A percentile compares a stretch with the other conserved stretches of the same genome.
These are phyloP conservation scores for Rosellinia necatrix DNA, from an alignment of 2,329 filamentous ascomycete species.

Conservation along the genomic window DNA sequence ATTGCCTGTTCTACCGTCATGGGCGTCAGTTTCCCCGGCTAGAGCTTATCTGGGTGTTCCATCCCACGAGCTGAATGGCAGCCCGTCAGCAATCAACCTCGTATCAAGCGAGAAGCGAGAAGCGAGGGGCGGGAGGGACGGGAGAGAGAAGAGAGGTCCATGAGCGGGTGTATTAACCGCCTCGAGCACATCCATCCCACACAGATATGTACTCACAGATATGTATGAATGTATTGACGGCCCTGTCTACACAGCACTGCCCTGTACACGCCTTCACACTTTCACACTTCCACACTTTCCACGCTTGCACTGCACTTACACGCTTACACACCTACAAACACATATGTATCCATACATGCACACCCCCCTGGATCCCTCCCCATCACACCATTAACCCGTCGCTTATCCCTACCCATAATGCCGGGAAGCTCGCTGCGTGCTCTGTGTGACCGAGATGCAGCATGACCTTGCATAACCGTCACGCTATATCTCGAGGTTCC, in stretches of 20 bases:
- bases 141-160: too few species aligned
- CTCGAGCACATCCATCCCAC: too few species aligned
- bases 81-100: constrained; percentile 7
- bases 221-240: not conserved
- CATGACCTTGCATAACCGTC: constrained; percentile 34
- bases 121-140: too few species aligned
- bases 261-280: too few species aligned
- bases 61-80: not conserved
- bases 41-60: not conserved
- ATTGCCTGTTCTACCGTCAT: too few species aligned
- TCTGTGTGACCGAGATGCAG: constrained; percentile 34
- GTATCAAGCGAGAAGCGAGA: not conserved
- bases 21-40: constrained; percentile 2
- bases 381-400: constrained; percentile 27
- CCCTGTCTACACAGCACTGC: too few species aligned
- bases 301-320: too few species aligned
- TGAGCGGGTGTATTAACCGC: too few species aligned
- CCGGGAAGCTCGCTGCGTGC: constrained; percentile 30
- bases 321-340: too few species aligned
- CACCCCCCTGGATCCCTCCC: constrained; percentile 25
- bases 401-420: constrained; percentile 39
- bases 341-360: constrained; percentile 9
- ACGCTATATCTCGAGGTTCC: constrained; percentile 29
- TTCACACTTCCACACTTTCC: too few species aligned
- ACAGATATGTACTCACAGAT: too few species aligned